phyloP scores from a whole-genome alignment of 2,329 filamentous ascomycete species.

The Apiospora saccharicola region DNA sequence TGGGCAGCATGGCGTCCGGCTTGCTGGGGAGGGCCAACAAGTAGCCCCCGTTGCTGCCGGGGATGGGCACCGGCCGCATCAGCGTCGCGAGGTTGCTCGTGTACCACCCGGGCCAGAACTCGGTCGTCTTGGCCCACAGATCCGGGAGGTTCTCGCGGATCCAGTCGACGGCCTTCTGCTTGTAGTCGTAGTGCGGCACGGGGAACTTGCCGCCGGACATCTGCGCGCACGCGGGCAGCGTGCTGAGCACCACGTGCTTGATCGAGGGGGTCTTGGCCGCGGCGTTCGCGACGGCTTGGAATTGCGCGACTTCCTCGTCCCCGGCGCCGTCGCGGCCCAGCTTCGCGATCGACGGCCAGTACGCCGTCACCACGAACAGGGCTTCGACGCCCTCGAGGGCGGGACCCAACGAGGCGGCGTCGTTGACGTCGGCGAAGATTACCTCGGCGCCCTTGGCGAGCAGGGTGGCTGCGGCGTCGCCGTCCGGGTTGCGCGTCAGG shows the following conservation, averaged over 20 bases:
- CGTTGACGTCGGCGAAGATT: slow-evolving; percentile 35
- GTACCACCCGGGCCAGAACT: slow-evolving; percentile 34
- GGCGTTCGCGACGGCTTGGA: slow-evolving; percentile 34
- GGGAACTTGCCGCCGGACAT: slow-evolving; percentile 29
- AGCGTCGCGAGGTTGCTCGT: slow-evolving; percentile 27
- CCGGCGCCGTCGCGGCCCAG: slow-evolving; percentile 28
- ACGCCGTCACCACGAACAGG: slow-evolving; percentile 42
- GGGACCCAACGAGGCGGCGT: slow-evolving; percentile 27
- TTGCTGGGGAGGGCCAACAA: slow-evolving; percentile 24
- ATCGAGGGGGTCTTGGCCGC: slow-evolving; percentile 29
- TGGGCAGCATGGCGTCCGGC: slow-evolving; percentile 26
- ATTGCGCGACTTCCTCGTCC: slow-evolving; percentile 33
- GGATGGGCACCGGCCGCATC: slow-evolving; percentile 10
- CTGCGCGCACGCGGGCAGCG: slow-evolving; percentile 31
- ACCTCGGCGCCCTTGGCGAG: slow-evolving; percentile 34
- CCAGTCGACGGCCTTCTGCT: slow-evolving; percentile 32
- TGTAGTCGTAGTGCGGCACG: slow-evolving; percentile 37
- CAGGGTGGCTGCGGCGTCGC: slow-evolving; percentile 32
- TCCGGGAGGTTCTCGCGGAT: slow-evolving; percentile 29
- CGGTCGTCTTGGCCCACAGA: slow-evolving; percentile 33
- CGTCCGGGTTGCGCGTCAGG: slow-evolving; percentile 35
- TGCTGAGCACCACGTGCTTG: slow-evolving; percentile 36
- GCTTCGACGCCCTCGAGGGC: slow-evolving; percentile 37
- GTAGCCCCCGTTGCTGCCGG: slow-evolving; percentile 22
- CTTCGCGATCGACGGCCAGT: slow-evolving; percentile 33